Percentiles rank a stretch among this genome's conserved stretches.
These are phyloP conservation scores for Daucus carota DNA, from an alignment of 129 eudicot genomes.

Conservation along the genomic window DH1_v3.0 NC_030388.2:16756501-16757000, in stretches of 20 bases:
- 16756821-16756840: conserved; percentile 79
- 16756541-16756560: conserved; percentile 96
- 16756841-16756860: conserved; percentile 67
- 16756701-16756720: conserved; percentile 93
- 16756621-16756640: conserved; percentile 85
- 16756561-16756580: conserved; percentile 91
- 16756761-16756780: conserved; percentile 67
- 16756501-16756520: conserved; percentile 84
- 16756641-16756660: conserved; percentile 43
- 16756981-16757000: conserved; percentile 66
- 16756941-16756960: conserved; percentile 35
- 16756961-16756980: conserved; percentile 70
- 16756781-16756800: conserved; percentile 96
- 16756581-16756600: conserved; percentile 83
- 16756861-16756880: conserved; percentile 35
- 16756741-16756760: conserved; percentile 89
- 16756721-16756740: conserved; percentile 82
- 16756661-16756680: conserved; percentile 30
- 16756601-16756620: conserved; percentile 79
- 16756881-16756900: conserved; percentile 21
- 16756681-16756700: conserved; percentile 70
- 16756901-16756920: conserved; percentile 20
- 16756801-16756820: conserved; percentile 87
- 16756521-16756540: conserved; percentile 74
- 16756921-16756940: conserved; percentile 45